These are phyloP conservation scores for Floccularia luteovirens DNA, from an alignment of 768 basidiomycete genomes.

Conservation along the genomic window DNA sequence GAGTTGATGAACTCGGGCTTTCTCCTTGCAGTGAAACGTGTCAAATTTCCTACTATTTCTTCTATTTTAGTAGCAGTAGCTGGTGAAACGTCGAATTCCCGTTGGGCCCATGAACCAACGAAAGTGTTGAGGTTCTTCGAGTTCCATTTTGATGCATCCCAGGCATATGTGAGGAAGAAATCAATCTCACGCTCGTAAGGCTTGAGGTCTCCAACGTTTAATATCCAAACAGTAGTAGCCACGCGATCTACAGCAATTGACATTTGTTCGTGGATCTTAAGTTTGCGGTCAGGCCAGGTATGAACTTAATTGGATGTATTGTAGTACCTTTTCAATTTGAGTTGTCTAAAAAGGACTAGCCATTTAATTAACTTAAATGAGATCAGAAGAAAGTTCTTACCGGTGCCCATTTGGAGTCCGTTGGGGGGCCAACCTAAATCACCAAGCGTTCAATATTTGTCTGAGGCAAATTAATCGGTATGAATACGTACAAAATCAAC, in stretches of 20 bases:
- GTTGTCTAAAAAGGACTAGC: constrained; percentile 28
- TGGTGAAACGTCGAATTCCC: constrained; percentile 49
- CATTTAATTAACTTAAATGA: not conserved
- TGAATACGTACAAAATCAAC: too few relatives aligned
- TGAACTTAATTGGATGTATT: not conserved
- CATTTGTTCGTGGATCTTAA: constrained; percentile 60
- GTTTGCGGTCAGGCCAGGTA: not conserved
- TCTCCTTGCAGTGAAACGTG: constrained; percentile 47
- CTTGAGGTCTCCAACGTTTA: constrained; percentile 74
- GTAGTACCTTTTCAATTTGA: constrained; percentile 40
- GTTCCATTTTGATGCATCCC: constrained; percentile 50
- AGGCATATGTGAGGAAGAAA: constrained; percentile 60
- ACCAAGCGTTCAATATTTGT: not conserved
- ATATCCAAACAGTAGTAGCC: constrained; percentile 56
- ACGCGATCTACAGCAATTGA: constrained; percentile 53
- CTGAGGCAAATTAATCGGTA: too few relatives aligned
- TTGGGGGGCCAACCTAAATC: constrained; percentile 50
- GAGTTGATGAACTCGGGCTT: constrained; percentile 62
- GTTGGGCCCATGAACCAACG: constrained; percentile 50
- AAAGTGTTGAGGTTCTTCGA: constrained; percentile 44
- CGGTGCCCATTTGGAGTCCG: constrained; percentile 69
- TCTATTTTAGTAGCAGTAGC: constrained; percentile 33
- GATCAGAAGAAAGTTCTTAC: constrained; percentile 19
- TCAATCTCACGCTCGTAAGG: constrained; percentile 67
- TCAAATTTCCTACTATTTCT: constrained; percentile 47